A percentile compares a stretch with the other conserved stretches of the same genome.
Conservation (phyloP, 2,329 filamentous ascomycete genomes). For the Teratosphaeria destructans region DNA sequence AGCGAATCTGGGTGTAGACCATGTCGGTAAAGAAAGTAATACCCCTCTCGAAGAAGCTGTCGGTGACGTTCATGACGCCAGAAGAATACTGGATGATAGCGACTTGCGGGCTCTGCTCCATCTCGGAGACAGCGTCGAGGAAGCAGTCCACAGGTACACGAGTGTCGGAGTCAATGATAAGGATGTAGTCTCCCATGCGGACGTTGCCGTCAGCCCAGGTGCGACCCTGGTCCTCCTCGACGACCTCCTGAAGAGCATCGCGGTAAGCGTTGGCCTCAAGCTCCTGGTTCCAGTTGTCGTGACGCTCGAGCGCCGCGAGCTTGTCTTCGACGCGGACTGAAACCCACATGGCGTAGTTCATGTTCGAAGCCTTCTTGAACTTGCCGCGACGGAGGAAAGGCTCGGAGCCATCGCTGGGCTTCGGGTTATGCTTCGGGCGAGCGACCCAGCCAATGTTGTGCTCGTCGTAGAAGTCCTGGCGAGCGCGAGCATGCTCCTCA, state of each 20-base stretch:
- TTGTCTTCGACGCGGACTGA: conserved; percentile 60
- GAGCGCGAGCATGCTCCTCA: conserved; percentile 32
- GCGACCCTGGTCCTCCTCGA: conserved; percentile 54
- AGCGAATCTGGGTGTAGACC: conserved; percentile 67
- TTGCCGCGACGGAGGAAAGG: conserved; percentile 49
- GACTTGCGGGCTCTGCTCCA: conserved; percentile 69
- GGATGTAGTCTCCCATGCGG: conserved; percentile 72
- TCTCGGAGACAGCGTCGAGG: conserved; percentile 68
- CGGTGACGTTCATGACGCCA: conserved; percentile 67
- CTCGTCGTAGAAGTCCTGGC: conserved; percentile 41
- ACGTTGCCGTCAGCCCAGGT: conserved; percentile 80
- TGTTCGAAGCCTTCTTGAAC: conserved; percentile 65
- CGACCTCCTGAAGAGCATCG: conserved; percentile 51
- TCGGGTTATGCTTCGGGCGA: conserved; percentile 41
- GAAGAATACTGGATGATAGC: conserved; percentile 70
- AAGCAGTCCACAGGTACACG: conserved; percentile 68
- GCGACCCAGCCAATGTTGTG: conserved; percentile 42
- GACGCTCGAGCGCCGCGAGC: conserved; percentile 47
- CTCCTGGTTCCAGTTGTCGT: conserved; percentile 54
- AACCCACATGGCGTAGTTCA: conserved; percentile 58
- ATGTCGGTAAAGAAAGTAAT: conserved; percentile 46
- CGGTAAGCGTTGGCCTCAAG: conserved; percentile 59
- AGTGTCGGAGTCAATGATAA: conserved; percentile 70
- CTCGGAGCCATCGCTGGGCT: conserved; percentile 39
- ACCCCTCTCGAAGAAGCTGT: conserved; percentile 48